Conservation (phyloP, 2,329 filamentous ascomycete species). For the Talaromyces verruculosus region DNA sequence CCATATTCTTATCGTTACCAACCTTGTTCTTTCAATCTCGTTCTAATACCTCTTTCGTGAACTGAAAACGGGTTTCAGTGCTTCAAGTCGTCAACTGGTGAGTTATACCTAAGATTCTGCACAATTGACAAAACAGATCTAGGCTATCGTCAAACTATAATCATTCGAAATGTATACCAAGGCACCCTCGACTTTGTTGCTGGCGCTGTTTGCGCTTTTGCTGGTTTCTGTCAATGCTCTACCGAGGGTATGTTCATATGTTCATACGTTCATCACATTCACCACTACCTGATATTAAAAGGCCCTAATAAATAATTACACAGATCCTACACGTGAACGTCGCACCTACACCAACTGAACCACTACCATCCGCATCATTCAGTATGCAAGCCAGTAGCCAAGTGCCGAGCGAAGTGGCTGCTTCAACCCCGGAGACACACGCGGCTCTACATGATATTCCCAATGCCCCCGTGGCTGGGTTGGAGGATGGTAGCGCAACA, state of each 20-base stretch:
- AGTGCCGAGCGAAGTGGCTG: not conserved
- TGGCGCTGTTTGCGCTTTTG: slow-evolving; percentile 2
- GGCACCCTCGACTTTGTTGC: not conserved
- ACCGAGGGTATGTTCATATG: slow-evolving; percentile 18
- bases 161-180: slow-evolving; percentile 12
- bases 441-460: not conserved
- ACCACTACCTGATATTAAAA: not conserved
- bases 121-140: not conserved
- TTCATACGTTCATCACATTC: slow-evolving; percentile 7
- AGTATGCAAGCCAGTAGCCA: not conserved
- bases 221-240: slow-evolving; percentile 12
- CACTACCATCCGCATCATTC: not conserved
- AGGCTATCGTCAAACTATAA: not conserved
- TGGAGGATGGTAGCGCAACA: not conserved
- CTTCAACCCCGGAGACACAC: not conserved
- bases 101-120: not conserved
- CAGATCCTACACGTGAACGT: not conserved
- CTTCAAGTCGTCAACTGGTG: not conserved
- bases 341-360: not conserved
- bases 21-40: not conserved
- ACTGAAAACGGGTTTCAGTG: not conserved
- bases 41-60: not conserved
- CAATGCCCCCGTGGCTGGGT: not conserved
- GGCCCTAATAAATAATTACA: not conserved
- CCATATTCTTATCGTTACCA: not conserved